Evolutionary conservation across 2,329 filamentous ascomycete genomes (phyloP).

Genomic region (Didymella sp.): DNA sequence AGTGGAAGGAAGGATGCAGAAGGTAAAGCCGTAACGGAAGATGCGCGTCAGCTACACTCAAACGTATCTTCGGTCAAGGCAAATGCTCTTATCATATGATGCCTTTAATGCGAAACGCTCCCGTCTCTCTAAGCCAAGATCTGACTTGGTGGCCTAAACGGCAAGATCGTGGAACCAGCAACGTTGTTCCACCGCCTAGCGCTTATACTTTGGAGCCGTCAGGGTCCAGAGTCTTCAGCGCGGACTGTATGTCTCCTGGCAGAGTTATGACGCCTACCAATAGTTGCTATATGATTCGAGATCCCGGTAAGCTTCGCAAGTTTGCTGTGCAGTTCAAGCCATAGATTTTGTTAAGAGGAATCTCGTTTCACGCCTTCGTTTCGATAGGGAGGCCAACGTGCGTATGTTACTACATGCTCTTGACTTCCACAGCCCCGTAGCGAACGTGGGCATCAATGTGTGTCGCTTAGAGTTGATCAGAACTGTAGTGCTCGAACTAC

Average conservation of each 20-base stretch:
- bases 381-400: background rate
- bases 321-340: background rate
- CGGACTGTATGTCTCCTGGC: background rate
- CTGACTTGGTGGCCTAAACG: slow-evolving; percentile 3
- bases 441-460: too few relatives aligned
- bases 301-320: background rate
- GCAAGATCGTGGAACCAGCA: background rate
- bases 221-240: background rate
- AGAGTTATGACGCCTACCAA: background rate
- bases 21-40: background rate
- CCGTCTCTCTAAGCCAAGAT: background rate
- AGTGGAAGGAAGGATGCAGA: background rate
- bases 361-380: too few relatives aligned
- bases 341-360: background rate
- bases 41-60: background rate
- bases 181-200: background rate
- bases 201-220: too few relatives aligned
- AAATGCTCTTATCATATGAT: background rate
- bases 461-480: too few relatives aligned
- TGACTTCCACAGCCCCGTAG: background rate
- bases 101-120: background rate
- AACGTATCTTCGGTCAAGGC: background rate
- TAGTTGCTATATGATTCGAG: background rate
- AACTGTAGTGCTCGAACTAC: background rate
- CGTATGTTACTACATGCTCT: background rate